These are phyloP conservation scores for Microbotryomycetes sp. DNA, from an alignment of 1,284 basidiomycete genomes.

Conservation along the genomic window DNA sequence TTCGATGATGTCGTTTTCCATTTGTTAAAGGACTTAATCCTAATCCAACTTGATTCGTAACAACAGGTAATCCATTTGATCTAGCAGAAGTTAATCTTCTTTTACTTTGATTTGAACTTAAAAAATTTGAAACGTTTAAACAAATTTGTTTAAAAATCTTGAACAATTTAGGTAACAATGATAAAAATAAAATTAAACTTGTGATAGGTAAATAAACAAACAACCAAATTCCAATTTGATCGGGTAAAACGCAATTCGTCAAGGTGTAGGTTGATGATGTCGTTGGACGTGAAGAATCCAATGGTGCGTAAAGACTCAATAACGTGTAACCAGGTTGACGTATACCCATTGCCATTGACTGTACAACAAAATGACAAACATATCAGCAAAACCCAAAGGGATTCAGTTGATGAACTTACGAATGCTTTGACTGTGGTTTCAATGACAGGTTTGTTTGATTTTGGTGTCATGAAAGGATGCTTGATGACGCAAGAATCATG, in stretches of 20 bases:
- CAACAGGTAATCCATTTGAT: slow-evolving; percentile 24
- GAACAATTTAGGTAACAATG: slow-evolving; percentile 35
- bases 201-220: slow-evolving; percentile 54
- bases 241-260: slow-evolving; percentile 60
- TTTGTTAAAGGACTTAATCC: neutral
- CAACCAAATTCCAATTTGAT: slow-evolving; percentile 58
- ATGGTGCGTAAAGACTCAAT: slow-evolving; percentile 53
- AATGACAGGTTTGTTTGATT: slow-evolving; percentile 3
- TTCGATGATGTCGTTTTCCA: neutral
- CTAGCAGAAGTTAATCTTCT: slow-evolving; percentile 10
- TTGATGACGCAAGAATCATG: slow-evolving; percentile 77
- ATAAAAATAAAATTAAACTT: slow-evolving; percentile 45
- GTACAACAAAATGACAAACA: neutral
- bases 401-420: slow-evolving; percentile 9
- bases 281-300: slow-evolving; percentile 41
- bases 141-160: neutral
- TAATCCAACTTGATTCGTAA: neutral
- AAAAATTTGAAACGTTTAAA: neutral
- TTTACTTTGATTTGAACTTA: slow-evolving; percentile 2
- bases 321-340: slow-evolving; percentile 75
- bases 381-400: slow-evolving; percentile 42
- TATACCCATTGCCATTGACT: slow-evolving; percentile 69
- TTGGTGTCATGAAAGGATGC: slow-evolving; percentile 45
- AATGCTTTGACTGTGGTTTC: slow-evolving; percentile 31
- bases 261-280: slow-evolving; percentile 41